Percentiles rank a stretch among this genome's conserved stretches.
These are phyloP conservation scores for Dittrichia graveolens DNA, from an alignment of 129 eudicot species.

Conservation along the genomic window DNA sequence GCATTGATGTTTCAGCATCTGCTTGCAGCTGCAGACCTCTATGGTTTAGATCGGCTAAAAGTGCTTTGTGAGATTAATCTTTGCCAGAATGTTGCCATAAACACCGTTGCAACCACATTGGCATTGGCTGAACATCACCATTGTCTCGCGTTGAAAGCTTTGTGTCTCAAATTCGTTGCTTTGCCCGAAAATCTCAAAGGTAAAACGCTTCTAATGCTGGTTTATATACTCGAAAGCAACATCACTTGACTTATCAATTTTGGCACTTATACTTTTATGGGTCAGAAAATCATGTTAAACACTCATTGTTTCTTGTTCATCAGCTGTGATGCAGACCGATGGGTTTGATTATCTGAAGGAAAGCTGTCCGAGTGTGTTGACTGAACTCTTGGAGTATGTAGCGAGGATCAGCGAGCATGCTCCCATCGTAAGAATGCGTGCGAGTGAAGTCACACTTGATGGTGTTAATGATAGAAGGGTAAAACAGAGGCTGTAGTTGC, in stretches of 20 bases:
- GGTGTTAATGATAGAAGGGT: constrained; percentile 83
- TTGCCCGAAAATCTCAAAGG: constrained; percentile 82
- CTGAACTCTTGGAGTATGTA: constrained; percentile 76
- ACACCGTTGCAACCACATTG: constrained; percentile 83
- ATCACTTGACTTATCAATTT: not conserved
- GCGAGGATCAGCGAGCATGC: constrained; percentile 76
- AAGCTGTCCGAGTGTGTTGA: constrained; percentile 75
- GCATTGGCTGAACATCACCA: constrained; percentile 93
- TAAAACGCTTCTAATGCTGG: constrained; percentile 1
- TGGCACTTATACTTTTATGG: not conserved
- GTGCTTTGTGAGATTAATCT: constrained; percentile 70
- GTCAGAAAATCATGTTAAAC: not conserved
- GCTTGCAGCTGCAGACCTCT: constrained; percentile 86
- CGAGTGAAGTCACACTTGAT: constrained; percentile 47
- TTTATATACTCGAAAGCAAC: not conserved
- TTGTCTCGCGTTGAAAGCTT: constrained; percentile 66
- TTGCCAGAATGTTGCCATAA: constrained; percentile 67
- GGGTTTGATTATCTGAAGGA: constrained; percentile 84
- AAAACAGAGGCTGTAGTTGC: constrained; percentile 65
- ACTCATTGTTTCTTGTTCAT: constrained; percentile 9
- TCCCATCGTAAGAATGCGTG: constrained; percentile 26
- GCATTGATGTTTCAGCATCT: constrained; percentile 81
- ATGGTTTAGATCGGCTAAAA: constrained; percentile 74
- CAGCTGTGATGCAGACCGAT: constrained; percentile 96
- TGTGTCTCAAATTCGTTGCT: constrained; percentile 76